Base-by-base conservation (phyloP, 495 filamentous ascomycete genomes). In the Beverwykella pulmonaria region DNA sequence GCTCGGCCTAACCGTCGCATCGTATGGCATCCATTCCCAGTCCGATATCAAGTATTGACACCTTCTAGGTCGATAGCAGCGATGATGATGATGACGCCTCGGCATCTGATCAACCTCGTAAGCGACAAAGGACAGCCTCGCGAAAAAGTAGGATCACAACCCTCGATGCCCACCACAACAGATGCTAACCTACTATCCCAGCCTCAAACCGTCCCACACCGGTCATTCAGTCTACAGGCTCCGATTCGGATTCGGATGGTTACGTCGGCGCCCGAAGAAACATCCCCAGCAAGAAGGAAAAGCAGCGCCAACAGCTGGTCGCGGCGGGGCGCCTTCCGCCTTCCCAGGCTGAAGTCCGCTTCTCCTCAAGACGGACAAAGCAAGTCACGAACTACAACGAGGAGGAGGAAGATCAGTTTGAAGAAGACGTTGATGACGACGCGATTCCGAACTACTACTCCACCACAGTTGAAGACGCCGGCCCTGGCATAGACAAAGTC, bases 301-400 rank as follows among this genome's bases (percentile, higher is more conserved):
- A 84, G 56, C 88, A 89, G 19, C 88, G 86, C 52, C 78, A 80
- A 9, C 70, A 79, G n/a, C 83, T 90, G 70, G 78, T 84, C 19
- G 86, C 87, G 61, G 75, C 79, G 27, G 83, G 83, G 59, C 80
- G 83, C 9, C 83, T 83, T 32, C 75, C 80, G 9, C 83, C 87
- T 9, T 77, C 85, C 15, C 81, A 86, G 23, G 83, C 86, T 58
- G 90, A 92, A 67, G 88, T 96, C 61, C 88, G 94, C 65, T 97
- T 96, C 84, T 97, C 92, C 4, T 96, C 90, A 39, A 83, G 94
- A 56, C 88, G 90, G 62, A 92, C 92, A 59, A 88, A 89, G 3
- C 91, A 90, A 73, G 85, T 97, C 14, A 88, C 90, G 30, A 93
- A 87, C 54, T 95, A 95, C 74, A 92, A 83, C n/a, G 90, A 92